Evolutionary conservation across 1,284 basidiomycete genomes (phyloP).

Genomic region (Athelia psychrophila): DNA sequence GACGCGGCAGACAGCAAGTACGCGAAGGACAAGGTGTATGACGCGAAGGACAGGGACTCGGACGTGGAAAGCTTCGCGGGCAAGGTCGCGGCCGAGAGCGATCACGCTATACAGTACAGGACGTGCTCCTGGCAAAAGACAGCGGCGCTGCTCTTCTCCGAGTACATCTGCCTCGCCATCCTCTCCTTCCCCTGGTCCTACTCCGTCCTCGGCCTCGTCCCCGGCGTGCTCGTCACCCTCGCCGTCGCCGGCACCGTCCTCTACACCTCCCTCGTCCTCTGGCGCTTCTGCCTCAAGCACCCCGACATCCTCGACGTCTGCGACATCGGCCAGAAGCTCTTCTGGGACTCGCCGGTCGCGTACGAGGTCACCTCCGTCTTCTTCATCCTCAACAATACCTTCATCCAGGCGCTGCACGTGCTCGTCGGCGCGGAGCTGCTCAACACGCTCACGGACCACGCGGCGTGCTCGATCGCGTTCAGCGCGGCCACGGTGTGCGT

Average conservation of each 20-base stretch:
- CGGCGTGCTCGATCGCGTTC: conserved; percentile 55
- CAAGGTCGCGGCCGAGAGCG: conserved; percentile 32
- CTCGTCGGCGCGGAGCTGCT: conserved; percentile 44
- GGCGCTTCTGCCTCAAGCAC: conserved; percentile 57
- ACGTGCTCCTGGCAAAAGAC: conserved; percentile 52
- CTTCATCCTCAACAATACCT: conserved; percentile 49
- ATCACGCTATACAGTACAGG: conserved; percentile 37
- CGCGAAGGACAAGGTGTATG: neutral
- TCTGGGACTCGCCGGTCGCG: conserved; percentile 41
- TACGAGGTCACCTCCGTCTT: conserved; percentile 47
- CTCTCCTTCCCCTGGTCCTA: conserved; percentile 53
- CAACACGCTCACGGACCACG: conserved; percentile 58
- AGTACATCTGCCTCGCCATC: conserved; percentile 50
- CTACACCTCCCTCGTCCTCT: conserved; percentile 46
- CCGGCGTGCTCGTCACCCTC: conserved; percentile 44
- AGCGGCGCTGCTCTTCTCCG: conserved; percentile 44
- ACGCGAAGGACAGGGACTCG: neutral
- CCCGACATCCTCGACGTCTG: conserved; percentile 62
- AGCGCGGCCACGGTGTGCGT: conserved; percentile 41
- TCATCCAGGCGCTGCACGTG: conserved; percentile 45
- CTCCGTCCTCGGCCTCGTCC: conserved; percentile 54
- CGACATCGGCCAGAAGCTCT: conserved; percentile 57
- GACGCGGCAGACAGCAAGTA: neutral
- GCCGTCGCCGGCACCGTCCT: conserved; percentile 32
- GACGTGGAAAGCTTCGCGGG: conserved; percentile 2